Base-by-base conservation (phyloP, 257 asterid genomes). In the Petunia axillaris region DNA sequence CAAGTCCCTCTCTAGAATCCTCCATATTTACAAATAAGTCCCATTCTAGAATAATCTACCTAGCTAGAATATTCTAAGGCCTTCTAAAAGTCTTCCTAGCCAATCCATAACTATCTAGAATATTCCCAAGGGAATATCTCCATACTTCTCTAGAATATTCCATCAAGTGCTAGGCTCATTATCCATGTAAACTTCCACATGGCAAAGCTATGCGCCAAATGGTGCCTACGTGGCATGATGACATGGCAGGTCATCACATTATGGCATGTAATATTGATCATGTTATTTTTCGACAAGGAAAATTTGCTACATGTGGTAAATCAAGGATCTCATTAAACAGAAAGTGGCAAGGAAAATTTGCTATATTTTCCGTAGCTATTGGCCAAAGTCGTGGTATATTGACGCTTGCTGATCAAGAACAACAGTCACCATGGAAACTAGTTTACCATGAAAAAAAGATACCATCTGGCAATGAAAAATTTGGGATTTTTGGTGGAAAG, bases 401-500 rank as follows among this genome's bases (percentile, higher is more conserved):
- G 5, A 5, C 67, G 36, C 15, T 73, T 37, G 59, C 43, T 25
- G 64, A n/a, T 79, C 25, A 25, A 68, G 76, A 44, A 52, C n/a
- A 58, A n/a, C 53, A 57, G 38, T 10, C 14, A 44, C 60, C 65
- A 43, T 46, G 36, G 78, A 38, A 62, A 14, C 82, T 52, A n/a
- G 13, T 76, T 64, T 4, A 75, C 82, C 6, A 83, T 75, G 79
- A 81, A 66, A 73, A 79, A 1, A 81, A 85, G 37, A 81, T 82
- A n/a, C 43, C 79, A 1, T 36, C 54, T 9, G 78, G n/a, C 48
- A 64, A 62, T 79, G 93, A 94, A 25, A 93, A 91, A 59, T 91
- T 87, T 5, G 98, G 98, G 0, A 86, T 81, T 76, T 94, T 84
- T 4, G 98, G 98, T 44, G 98, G 98, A 36, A 73, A 81, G 36